phyloP scores from a whole-genome alignment of 176 grass and related monocot genomes.

The Paspalum notatum region DNA sequence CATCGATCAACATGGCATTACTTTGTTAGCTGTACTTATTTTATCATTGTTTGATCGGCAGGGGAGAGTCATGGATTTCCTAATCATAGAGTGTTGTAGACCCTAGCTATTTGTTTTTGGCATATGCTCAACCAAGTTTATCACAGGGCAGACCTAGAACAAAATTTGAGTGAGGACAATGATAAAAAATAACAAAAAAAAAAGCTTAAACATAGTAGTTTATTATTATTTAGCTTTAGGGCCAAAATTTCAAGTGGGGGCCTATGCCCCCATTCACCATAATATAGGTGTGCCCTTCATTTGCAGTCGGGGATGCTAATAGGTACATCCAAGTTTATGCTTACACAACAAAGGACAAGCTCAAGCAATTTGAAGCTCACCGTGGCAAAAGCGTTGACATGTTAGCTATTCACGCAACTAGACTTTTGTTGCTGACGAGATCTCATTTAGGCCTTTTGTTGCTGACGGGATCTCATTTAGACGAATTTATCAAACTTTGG shows the following conservation, averaged over 20 bases:
- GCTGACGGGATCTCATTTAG: conserved; percentile 38
- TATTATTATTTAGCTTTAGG: no score
- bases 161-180: no score
- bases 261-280: no score
- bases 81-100: background rate
- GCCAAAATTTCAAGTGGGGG: no score
- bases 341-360: conserved; percentile 44
- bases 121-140: conserved; percentile 41
- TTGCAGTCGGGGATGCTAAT: conserved; percentile 49
- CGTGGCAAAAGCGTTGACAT: background rate
- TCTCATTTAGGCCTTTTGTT: conserved; percentile 40
- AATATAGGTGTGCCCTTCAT: no score
- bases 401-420: conserved; percentile 51
- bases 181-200: no score
- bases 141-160: conserved; percentile 48
- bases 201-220: no score
- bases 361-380: conserved; percentile 46
- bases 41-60: background rate
- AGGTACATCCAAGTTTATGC: conserved; percentile 49
- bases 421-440: conserved; percentile 52
- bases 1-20: no score
- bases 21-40: background rate
- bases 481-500: conserved; percentile 57
- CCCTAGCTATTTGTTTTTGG: background rate
- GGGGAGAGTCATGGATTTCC: background rate